phyloP scores from a whole-genome alignment of 331 rosid species.

The Prunus yedoensis region DNA sequence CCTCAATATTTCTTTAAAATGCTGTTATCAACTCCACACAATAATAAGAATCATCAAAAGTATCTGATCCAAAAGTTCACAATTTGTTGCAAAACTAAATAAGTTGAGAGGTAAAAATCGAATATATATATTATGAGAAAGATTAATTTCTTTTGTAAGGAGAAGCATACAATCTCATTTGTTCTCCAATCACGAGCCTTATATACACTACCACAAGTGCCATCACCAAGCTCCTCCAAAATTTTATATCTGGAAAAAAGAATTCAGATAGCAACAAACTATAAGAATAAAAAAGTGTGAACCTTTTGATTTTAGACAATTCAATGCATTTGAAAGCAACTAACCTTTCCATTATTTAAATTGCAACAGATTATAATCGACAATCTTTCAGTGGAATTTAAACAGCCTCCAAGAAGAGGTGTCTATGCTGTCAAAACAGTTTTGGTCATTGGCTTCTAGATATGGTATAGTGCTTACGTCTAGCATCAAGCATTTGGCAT shows the following conservation, averaged over 20 bases:
- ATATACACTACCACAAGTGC: conserved; percentile 87
- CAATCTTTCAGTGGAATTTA: conserved; percentile 47
- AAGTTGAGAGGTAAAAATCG: background rate
- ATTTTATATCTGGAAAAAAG: conserved; percentile 53
- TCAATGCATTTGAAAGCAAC: conserved; percentile 26
- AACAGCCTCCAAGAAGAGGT: conserved; percentile 55
- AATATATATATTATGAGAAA: background rate
- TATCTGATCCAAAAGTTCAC: background rate
- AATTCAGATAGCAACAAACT: conserved; percentile 4
- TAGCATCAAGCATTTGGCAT: conserved; percentile 44
- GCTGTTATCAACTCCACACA: background rate
- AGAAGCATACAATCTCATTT: conserved; percentile 64
- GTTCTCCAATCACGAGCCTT: conserved; percentile 68
- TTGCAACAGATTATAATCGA: conserved; percentile 38
- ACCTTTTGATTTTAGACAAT: background rate
- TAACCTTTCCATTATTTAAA: conserved; percentile 70
- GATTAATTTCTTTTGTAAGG: conserved; percentile 1
- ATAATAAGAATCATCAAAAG: background rate
- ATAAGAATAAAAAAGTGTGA: conserved; percentile 19
- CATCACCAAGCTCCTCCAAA: conserved; percentile 88
- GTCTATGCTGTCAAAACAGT: conserved; percentile 53
- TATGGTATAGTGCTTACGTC: conserved; percentile 29
- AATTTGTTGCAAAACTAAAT: background rate
- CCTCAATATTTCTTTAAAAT: background rate
- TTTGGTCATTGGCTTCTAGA: conserved; percentile 46